phyloP scores from a whole-genome alignment of 192 early-diverging fungal species.

The Coemansia sp. region DNA sequence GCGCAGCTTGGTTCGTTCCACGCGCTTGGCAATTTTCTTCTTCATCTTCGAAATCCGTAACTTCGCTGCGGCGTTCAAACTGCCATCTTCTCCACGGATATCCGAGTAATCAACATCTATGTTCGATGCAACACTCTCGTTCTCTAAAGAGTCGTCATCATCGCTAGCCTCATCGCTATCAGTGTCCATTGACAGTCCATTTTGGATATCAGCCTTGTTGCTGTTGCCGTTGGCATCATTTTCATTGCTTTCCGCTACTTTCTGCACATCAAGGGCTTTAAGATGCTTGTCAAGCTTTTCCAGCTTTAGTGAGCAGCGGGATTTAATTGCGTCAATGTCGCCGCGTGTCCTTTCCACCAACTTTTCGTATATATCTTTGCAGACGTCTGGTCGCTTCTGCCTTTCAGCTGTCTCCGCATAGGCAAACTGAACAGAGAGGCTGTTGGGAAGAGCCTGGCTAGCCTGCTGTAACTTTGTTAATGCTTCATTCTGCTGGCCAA shows the following conservation, averaged over 20 bases:
- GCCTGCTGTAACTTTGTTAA: slow-evolving; percentile 37
- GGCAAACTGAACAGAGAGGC: slow-evolving; percentile 70
- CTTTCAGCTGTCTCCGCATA: slow-evolving; percentile 72
- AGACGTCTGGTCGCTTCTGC: slow-evolving; percentile 59
- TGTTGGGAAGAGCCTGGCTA: slow-evolving; percentile 34
- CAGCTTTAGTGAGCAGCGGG: slow-evolving; percentile 29
- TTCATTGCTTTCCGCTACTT: not conserved
- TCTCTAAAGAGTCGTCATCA: slow-evolving; percentile 47
- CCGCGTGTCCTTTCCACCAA: slow-evolving; percentile 22
- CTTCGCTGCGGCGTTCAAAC: slow-evolving; percentile 18
- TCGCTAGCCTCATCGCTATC: slow-evolving; percentile 43
- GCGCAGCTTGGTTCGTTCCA: slow-evolving; percentile 43
- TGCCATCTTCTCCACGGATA: slow-evolving; percentile 2
- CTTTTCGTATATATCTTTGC: slow-evolving; percentile 59
- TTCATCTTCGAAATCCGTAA: slow-evolving; percentile 37
- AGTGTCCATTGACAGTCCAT: slow-evolving; percentile 14
- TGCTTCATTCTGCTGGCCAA: slow-evolving; percentile 23
- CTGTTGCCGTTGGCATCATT: not conserved
- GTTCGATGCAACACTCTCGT: slow-evolving; percentile 23
- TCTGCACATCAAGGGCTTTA: slow-evolving; percentile 4
- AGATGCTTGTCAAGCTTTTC: slow-evolving; percentile 43
- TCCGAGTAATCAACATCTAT: slow-evolving; percentile 22
- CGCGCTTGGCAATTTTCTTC: slow-evolving; percentile 45
- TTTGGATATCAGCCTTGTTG: not conserved
- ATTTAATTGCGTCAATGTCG: slow-evolving; percentile 18